These are phyloP conservation scores for Berberis vulgaris DNA, from an alignment of 164 flowering plant species.

Conservation along the genomic window DNA sequence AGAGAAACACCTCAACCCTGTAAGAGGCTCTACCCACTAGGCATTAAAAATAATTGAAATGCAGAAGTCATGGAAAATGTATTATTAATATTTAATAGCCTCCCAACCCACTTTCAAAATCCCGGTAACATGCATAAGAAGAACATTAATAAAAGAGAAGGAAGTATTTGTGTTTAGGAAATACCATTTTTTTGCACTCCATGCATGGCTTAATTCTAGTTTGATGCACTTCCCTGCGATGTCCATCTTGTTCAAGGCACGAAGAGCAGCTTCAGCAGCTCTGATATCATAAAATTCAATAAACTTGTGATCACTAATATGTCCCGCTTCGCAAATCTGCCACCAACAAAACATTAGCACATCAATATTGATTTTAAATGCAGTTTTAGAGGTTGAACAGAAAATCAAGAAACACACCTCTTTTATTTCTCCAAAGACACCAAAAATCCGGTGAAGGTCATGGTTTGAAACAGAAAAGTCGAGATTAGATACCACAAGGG, in stretches of 20 bases:
- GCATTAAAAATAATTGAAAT: too few species aligned
- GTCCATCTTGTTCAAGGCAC: slow-evolving; percentile 56
- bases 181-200: slow-evolving; percentile 36
- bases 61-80: too few species aligned
- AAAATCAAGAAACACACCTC: slow-evolving; percentile 33
- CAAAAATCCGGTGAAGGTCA: slow-evolving; percentile 60
- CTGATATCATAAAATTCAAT: slow-evolving; percentile 56
- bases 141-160: background rate
- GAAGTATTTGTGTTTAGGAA: slow-evolving; percentile 8
- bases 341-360: slow-evolving; percentile 1
- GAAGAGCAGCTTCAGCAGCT: slow-evolving; percentile 68
- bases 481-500: slow-evolving; percentile 57
- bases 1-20: too few species aligned
- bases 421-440: slow-evolving; percentile 72
- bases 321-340: slow-evolving; percentile 58
- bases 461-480: slow-evolving; percentile 72
- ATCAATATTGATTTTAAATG: background rate
- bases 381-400: background rate
- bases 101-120: too few species aligned
- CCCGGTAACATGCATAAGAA: background rate
- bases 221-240: slow-evolving; percentile 53
- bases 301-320: slow-evolving; percentile 38
- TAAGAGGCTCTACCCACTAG: too few species aligned
- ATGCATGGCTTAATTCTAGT: slow-evolving; percentile 32
- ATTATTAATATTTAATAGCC: too few species aligned